A percentile compares a stretch with the other conserved stretches of the same genome.
phyloP scores from a whole-genome alignment of 495 filamentous ascomycete genomes.

The Pyronema domesticum region DNA sequence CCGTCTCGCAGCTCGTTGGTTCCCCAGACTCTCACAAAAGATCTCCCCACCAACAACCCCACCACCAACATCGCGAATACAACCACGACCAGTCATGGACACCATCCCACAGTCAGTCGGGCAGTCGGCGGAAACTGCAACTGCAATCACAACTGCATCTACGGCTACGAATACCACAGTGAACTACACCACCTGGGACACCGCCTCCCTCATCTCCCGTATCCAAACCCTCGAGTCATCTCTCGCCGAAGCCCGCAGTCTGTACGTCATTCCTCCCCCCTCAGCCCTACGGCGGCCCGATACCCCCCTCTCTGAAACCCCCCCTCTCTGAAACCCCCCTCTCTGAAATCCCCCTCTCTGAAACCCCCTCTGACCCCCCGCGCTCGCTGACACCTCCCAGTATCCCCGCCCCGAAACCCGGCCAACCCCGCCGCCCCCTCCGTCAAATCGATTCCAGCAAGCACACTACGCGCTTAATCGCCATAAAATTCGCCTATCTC shows the following conservation, averaged over 20 bases:
- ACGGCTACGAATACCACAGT: not conserved
- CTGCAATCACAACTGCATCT: not conserved
- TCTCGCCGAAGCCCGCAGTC: not conserved
- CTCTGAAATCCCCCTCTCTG: conserved; percentile 1
- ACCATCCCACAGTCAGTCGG: no score
- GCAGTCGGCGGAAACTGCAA: not conserved
- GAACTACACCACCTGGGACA: conserved; percentile 1
- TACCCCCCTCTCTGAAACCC: conserved; percentile 1
- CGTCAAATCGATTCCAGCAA: conserved; percentile 55
- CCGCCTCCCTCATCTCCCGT: not conserved
- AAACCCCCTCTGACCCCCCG: not conserved
- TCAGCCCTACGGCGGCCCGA: not conserved
- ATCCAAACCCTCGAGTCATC: conserved; percentile 2
- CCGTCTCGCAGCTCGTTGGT: not conserved
- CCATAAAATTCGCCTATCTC: conserved; percentile 85
- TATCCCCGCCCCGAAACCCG: conserved; percentile 7
- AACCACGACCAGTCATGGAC: not conserved
- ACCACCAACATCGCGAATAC: not conserved
- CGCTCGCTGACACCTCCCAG: not conserved
- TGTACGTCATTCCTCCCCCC: not conserved
- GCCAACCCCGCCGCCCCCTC: conserved; percentile 26
- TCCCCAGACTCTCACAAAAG: not conserved
- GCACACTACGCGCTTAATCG: conserved; percentile 68
- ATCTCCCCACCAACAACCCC: not conserved
- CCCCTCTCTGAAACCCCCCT: no score